phyloP scores from a whole-genome alignment of 345 rosid genomes.

The Lepidium aucheri region DNA sequence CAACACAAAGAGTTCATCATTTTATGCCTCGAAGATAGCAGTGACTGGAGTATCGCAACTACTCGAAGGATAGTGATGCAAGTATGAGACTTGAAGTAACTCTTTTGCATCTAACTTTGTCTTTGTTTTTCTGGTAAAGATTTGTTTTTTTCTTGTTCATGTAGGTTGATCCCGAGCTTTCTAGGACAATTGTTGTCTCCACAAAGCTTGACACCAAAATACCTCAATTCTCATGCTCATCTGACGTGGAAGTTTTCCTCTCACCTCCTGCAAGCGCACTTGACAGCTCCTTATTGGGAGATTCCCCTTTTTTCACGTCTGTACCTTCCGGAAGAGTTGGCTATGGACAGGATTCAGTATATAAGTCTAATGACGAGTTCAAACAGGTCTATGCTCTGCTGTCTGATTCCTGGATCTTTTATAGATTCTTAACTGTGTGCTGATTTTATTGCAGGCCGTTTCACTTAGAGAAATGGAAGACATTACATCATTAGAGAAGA shows the following conservation, averaged over 20 bases:
- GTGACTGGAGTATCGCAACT: conserved; percentile 95
- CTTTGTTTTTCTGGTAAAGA: not conserved
- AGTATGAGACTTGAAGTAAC: conserved; percentile 34
- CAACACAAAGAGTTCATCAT: conserved; percentile 91
- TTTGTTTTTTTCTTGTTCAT: conserved; percentile 19
- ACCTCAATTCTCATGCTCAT: conserved; percentile 81
- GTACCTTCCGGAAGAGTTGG: conserved; percentile 99
- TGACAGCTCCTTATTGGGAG: conserved; percentile 83
- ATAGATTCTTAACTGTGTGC: not conserved
- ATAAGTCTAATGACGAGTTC: conserved; percentile 75
- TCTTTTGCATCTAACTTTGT: not conserved
- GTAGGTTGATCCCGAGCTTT: conserved; percentile 95
- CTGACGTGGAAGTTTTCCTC: conserved; percentile 92
- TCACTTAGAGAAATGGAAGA: conserved; percentile 69
- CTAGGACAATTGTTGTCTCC: conserved; percentile 78
- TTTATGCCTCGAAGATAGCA: conserved; percentile 91
- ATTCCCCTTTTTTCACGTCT: conserved; percentile 87
- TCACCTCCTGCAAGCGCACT: conserved; percentile 77
- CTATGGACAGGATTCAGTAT: conserved; percentile 59
- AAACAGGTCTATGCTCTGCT: conserved; percentile 54
- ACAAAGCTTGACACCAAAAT: conserved; percentile 93
- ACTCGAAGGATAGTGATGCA: conserved; percentile 91
- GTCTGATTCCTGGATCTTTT: not conserved
- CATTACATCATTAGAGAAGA: conserved; percentile 60
- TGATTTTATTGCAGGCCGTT: conserved; percentile 43